Evolutionary conservation across 768 basidiomycete genomes (phyloP).

Genomic region (Cyclocybe aegerita): DNA sequence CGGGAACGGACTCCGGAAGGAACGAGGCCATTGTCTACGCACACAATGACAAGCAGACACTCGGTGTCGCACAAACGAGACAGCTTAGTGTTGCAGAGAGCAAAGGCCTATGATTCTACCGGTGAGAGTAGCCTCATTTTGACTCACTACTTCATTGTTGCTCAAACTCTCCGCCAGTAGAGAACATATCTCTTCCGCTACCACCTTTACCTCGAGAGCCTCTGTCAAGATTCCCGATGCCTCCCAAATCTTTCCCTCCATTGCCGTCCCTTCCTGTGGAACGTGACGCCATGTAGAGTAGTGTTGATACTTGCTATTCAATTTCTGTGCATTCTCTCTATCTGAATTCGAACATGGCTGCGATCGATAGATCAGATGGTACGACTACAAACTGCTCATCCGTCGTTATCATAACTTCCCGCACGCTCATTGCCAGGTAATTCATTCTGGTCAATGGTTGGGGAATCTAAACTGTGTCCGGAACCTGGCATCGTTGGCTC

Average conservation of each 20-base stretch:
- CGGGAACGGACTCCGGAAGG: not conserved
- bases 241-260: slow-evolving; percentile 29
- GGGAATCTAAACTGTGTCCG: slow-evolving; percentile 31
- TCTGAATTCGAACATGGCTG: not conserved
- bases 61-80: slow-evolving; percentile 23
- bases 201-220: slow-evolving; percentile 22
- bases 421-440: slow-evolving; percentile 15
- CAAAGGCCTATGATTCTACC: slow-evolving; percentile 28
- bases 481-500: slow-evolving; percentile 35
- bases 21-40: slow-evolving; percentile 1
- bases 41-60: slow-evolving; percentile 4
- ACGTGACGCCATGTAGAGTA: slow-evolving; percentile 4
- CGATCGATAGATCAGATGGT: not conserved
- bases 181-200: not conserved
- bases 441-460: slow-evolving; percentile 6
- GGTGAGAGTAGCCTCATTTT: slow-evolving; percentile 7
- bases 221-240: slow-evolving; percentile 36
- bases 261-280: slow-evolving; percentile 24
- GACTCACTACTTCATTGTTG: not conserved
- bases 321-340: not conserved
- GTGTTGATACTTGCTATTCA: not conserved
- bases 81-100: slow-evolving; percentile 36
- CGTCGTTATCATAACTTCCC: not conserved
- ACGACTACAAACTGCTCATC: too few species aligned
- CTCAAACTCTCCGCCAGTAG: not conserved